Percentiles rank a stretch among this genome's conserved stretches.
phyloP scores from a whole-genome alignment of 1,139 yeast species.

The Diutina pseudorugosa region DNA sequence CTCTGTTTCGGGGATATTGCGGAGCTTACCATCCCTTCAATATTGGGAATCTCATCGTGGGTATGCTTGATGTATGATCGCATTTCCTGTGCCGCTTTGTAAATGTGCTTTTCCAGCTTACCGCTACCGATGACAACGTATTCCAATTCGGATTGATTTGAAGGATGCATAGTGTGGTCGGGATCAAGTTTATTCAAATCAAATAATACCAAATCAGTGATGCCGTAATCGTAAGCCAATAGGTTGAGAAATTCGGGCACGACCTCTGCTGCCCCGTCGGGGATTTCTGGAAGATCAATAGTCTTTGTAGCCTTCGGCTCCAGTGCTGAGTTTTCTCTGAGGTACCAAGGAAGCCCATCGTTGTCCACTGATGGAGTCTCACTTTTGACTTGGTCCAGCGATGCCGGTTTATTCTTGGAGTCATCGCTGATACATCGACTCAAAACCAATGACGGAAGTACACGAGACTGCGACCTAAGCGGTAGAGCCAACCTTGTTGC shows the following conservation, averaged over 20 bases:
- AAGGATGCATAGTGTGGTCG: conserved; percentile 18
- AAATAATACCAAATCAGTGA: conserved; percentile 46
- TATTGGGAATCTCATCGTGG: conserved; percentile 28
- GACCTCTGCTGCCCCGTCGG: conserved; percentile 41
- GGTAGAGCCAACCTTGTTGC: not conserved
- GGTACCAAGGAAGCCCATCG: conserved; percentile 1
- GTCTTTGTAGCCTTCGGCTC: conserved; percentile 9
- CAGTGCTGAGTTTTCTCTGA: not conserved
- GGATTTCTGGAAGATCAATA: conserved; percentile 36
- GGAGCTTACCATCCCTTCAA: conserved; percentile 64
- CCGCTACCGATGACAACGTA: conserved; percentile 67
- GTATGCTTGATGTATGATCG: conserved; percentile 23
- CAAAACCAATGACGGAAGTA: not conserved
- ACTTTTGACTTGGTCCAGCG: not conserved
- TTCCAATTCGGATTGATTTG: conserved; percentile 20
- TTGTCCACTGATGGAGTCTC: not conserved
- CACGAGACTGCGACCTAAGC: not conserved
- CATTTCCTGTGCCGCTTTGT: conserved; percentile 56
- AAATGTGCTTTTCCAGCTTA: conserved; percentile 64
- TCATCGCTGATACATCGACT: not conserved
- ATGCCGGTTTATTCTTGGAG: not conserved
- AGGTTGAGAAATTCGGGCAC: conserved; percentile 32
- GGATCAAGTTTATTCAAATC: conserved; percentile 32
- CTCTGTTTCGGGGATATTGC: conserved; percentile 46
- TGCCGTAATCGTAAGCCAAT: conserved; percentile 50